Evolutionary conservation across 495 filamentous ascomycete genomes (phyloP), one percentile per base, ranked within the genome.

Genomic region (Letharia lupina): DNA sequence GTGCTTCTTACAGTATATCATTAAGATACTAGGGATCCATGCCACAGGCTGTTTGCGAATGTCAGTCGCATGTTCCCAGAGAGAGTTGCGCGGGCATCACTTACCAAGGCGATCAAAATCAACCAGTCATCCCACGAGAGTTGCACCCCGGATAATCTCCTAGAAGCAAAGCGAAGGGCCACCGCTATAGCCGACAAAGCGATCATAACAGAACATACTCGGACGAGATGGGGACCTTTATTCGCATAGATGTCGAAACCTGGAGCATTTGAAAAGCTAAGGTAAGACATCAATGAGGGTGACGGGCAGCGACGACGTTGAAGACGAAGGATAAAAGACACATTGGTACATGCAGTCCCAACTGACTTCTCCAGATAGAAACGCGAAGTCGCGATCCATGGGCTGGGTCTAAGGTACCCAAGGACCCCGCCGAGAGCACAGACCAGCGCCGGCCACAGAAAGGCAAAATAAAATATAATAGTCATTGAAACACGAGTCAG

Each of bases 51-150:
- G 6, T 47, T 28, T 2, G 18, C 37, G 33, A 44, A 20, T 45
- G 37, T 66, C 20, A 66, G 59, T 54, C 18, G 16, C 7, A 37
- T 50, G 31, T 16, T 39, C 2, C 6, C 18, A 65, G 16, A 39
- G 63, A 8, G 28, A 37, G 3, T n/a, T 33, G 33, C 7, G 3
- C 39, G 15, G n/a, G 37, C 39, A 18, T 45, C 6, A 33, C 45
- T 50, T 69, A 77, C 75, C 70, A 78, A 61, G 47, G 76, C 76
- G 39, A 74, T 58, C 10, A 79, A 44, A 54, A 79, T 78, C 67
- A 79, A 64, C 66, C 74, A 78, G 63, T 79, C 77, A 66, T 79
- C 77, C 66, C 75, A 60, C 37, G 70, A 73, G 13, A 75, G 60
- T 20, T 37, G 69, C 28, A 64, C 67, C 0, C 72, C 71, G 13